A percentile compares a stretch with the other conserved stretches of the same genome.
phyloP scores from a whole-genome alignment of 768 basidiomycete species.

The Pulveroboletus frians region DNA sequence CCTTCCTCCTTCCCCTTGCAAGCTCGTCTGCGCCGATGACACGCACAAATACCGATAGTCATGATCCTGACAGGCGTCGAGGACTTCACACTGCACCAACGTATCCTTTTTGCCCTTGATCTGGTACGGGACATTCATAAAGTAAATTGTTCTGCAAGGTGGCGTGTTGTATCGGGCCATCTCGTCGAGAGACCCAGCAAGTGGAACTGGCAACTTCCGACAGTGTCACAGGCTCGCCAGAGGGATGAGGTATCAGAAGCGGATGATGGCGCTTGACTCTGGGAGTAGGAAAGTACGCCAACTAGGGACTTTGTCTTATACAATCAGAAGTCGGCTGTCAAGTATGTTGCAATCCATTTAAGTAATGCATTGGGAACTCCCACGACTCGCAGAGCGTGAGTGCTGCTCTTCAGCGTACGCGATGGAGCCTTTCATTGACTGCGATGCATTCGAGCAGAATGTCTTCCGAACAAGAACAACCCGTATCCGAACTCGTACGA shows the following conservation, averaged over 20 bases:
- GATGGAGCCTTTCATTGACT: background rate
- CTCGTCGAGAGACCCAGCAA: no score
- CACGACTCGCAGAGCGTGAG: background rate
- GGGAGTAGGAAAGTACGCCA: no score
- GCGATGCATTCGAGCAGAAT: slow-evolving; percentile 8
- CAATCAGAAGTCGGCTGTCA: no score
- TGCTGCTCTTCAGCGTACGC: background rate
- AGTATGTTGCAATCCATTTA: no score
- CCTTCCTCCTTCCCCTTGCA: background rate
- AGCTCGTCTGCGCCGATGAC: background rate
- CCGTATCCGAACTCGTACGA: slow-evolving; percentile 12
- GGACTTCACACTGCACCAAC: background rate
- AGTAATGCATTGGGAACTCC: no score
- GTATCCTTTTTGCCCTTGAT: slow-evolving; percentile 10
- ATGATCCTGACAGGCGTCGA: slow-evolving; percentile 17
- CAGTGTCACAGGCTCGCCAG: background rate
- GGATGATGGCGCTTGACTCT: slow-evolving; percentile 7
- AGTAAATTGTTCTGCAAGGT: slow-evolving; percentile 19
- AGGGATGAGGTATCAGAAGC: slow-evolving; percentile 15
- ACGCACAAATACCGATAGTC: slow-evolving; percentile 6
- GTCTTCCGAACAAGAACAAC: background rate
- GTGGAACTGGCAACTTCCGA: slow-evolving; percentile 4
- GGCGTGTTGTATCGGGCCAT: background rate
- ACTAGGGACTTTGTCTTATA: no score
- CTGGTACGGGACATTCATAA: background rate